Conservation (phyloP, 2,329 filamentous ascomycete genomes). For the Aspergillus sp. region DNA sequence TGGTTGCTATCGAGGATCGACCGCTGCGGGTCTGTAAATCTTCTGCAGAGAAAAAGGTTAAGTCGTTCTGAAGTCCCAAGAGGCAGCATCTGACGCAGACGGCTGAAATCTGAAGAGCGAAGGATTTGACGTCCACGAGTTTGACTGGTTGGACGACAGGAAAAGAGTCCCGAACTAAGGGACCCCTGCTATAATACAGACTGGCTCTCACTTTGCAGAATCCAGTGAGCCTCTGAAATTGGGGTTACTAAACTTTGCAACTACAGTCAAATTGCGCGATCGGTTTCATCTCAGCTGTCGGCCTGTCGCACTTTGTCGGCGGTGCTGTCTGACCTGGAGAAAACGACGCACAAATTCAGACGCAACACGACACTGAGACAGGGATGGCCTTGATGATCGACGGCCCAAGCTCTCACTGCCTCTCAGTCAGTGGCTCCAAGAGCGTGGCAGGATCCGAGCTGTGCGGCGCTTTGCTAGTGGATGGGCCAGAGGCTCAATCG, state of each 20-base stretch:
- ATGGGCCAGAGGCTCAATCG: background rate
- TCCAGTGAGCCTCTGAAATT: too few relatives aligned
- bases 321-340: background rate
- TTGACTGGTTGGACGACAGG: background rate
- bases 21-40: conserved; percentile 11
- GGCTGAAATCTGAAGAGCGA: background rate
- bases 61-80: background rate
- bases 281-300: background rate
- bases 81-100: background rate
- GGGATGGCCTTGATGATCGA: conserved; percentile 1
- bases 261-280: background rate
- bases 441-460: background rate
- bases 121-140: background rate
- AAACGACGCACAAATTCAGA: background rate
- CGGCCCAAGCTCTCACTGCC: background rate
- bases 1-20: background rate
- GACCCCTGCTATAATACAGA: background rate
- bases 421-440: background rate
- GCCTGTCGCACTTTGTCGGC: background rate
- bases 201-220: too few relatives aligned
- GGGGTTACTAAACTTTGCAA: background rate
- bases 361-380: background rate
- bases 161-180: background rate
- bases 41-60: conserved; percentile 11
- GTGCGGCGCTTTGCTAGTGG: conserved; percentile 6